These are phyloP conservation scores for Solanum sitiens DNA, from an alignment of 257 asterid genomes.

Conservation along the genomic window DNA sequence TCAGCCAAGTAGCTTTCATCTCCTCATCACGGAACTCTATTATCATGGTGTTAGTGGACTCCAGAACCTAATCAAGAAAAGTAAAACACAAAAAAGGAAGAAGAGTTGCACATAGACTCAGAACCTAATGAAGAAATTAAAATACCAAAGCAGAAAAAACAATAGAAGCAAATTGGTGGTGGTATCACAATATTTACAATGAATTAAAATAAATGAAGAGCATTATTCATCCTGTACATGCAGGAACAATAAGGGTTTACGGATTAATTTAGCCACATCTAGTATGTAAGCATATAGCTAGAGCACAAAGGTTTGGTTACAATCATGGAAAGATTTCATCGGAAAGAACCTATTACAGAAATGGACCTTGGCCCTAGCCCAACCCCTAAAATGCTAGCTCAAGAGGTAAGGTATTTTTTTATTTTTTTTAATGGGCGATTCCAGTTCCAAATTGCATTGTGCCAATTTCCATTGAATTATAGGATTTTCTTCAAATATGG, in stretches of 20 bases:
- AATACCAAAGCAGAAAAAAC: not conserved
- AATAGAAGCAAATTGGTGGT: not conserved
- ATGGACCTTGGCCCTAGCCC: not conserved
- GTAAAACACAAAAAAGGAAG: slow-evolving; percentile 1
- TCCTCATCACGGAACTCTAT: slow-evolving; percentile 70
- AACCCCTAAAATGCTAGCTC: not conserved
- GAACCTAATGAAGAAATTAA: not conserved
- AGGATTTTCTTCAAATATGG: not conserved
- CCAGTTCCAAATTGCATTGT: not conserved
- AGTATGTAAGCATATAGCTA: not conserved
- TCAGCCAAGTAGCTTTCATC: slow-evolving; percentile 72
- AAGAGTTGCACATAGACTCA: slow-evolving; percentile 4
- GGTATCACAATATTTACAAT: not conserved
- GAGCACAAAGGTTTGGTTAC: not conserved
- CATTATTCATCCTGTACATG: not conserved
- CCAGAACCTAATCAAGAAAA: slow-evolving; percentile 62
- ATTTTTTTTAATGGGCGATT: not conserved
- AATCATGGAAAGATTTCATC: not conserved
- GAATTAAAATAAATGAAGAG: not conserved
- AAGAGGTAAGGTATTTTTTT: not conserved
- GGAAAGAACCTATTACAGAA: not conserved
- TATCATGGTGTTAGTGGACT: slow-evolving; percentile 78
- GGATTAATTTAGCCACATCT: not conserved
- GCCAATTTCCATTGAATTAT: not conserved
- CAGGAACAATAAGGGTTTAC: not conserved